phyloP scores from a whole-genome alignment of 306 rosid species.

The Ormosia semicastrata region DNA sequence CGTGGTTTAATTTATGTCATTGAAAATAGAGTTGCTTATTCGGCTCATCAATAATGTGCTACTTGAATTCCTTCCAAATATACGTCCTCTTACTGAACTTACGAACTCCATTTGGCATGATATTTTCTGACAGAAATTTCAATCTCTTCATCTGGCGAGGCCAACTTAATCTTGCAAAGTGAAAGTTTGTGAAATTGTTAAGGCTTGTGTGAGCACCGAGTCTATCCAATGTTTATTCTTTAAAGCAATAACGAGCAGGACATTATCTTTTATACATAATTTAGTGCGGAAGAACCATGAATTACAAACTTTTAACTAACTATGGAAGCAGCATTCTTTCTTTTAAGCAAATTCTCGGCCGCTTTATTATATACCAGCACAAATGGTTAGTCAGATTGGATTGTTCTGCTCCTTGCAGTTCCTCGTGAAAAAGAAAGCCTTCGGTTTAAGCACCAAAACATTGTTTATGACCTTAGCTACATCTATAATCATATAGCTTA shows the following conservation, averaged over 20 bases:
- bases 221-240: not conserved
- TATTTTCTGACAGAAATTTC: not conserved
- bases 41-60: not conserved
- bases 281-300: constrained; percentile 1
- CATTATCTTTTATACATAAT: not conserved
- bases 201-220: not conserved
- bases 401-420: not conserved
- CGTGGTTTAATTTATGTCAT: not conserved
- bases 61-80: not conserved
- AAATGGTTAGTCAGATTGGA: not conserved
- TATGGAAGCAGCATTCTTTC: not conserved
- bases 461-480: not conserved
- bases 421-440: not conserved
- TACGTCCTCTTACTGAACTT: not conserved
- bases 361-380: not conserved
- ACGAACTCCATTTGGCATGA: not conserved
- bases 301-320: not conserved
- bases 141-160: not conserved
- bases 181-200: not conserved
- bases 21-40: not conserved
- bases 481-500: not conserved
- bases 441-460: not conserved
- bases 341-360: not conserved
- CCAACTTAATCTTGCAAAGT: not conserved
- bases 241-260: not conserved